A percentile compares a stretch with the other conserved stretches of the same genome.
Evolutionary conservation across 495 filamentous ascomycete species (phyloP).

Genomic region (Aspergillus ostianus): DNA sequence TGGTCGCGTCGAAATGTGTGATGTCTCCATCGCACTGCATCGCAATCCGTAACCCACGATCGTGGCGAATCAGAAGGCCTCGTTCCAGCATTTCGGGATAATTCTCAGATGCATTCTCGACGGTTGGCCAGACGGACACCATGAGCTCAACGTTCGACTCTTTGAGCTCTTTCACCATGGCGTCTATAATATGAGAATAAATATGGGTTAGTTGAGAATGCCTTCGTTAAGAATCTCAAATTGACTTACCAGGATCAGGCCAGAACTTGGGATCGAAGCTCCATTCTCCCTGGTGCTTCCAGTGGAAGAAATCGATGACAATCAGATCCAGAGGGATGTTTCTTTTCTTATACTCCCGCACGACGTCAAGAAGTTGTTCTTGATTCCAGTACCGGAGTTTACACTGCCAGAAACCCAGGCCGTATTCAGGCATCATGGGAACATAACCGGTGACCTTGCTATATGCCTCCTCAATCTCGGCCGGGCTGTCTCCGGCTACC

Average conservation of each 20-base stretch:
- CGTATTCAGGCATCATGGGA: constrained; percentile 63
- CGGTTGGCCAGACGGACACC: constrained; percentile 61
- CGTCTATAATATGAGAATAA: constrained; percentile 26
- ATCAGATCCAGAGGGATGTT: constrained; percentile 55
- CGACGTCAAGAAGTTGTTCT: constrained; percentile 53
- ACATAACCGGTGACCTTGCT: constrained; percentile 49
- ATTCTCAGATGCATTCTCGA: constrained; percentile 51
- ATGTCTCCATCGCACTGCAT: constrained; percentile 55
- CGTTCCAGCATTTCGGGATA: constrained; percentile 54
- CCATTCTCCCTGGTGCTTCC: constrained; percentile 59
- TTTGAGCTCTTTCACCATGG: constrained; percentile 55
- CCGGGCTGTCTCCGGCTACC: constrained; percentile 52
- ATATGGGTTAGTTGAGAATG: constrained; percentile 6
- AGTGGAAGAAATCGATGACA: constrained; percentile 61
- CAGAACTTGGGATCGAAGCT: constrained; percentile 56
- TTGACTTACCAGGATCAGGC: constrained; percentile 50
- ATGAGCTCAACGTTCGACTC: constrained; percentile 53
- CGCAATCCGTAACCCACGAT: constrained; percentile 50
- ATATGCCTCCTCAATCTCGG: constrained; percentile 53
- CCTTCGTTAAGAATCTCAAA: neutral
- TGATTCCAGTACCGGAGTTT: constrained; percentile 60
- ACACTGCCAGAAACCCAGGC: constrained; percentile 62
- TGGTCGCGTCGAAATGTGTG: constrained; percentile 56
- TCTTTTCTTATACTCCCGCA: constrained; percentile 51
- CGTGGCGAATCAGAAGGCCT: constrained; percentile 51